Base-by-base conservation (phyloP, 495 filamentous ascomycete genomes). In the Podospora comata region DNA sequence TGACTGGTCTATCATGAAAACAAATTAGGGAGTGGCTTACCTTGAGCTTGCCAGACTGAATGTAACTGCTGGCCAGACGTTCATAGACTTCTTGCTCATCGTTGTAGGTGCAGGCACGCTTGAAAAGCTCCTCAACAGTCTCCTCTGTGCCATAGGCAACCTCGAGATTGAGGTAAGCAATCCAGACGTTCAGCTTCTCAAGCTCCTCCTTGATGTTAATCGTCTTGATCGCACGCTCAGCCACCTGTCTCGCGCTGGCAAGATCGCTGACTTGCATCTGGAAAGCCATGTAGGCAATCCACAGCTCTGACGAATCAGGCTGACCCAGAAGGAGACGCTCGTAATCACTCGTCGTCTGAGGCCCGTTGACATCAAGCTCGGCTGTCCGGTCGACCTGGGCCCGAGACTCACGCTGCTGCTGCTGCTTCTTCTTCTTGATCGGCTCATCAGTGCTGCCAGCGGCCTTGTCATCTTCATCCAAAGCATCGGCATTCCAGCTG, bases 211-310 rank as follows among this genome's bases (percentile, higher is more conserved):
- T 86, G 71, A 94, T 92, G 78, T 90, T 88, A 75, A 98, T 98
- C 11, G 89, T 94, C 71, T 89, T 88, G 65, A 97, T 83, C 15
- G 95, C 95, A 67, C 95, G 90, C 78, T 97, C 90, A 27, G 92
- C 93, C 69, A 97, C 89, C 65, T 93, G 88, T 62, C 95, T 87
- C 7, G 95, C 93, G 77, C 91, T 93, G 54, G 87, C 86, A 30
- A 94, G 80, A 74, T 98, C 95, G 77, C 91, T 91, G 64, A 96
- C 83, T 76, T 97, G 90, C 74, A 97, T 87, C 79, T 98, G 92
- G 83, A 97, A 97, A 23, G 94, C 93, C 90, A 98, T 96, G 80
- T 97, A 99, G 69, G 90, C 85, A 62, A 96, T 90, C 95, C 95
- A 99, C 27, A 98, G 83, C 59, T 89, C 79, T 1, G 95, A 96